Base-by-base conservation (phyloP, 1,139 yeast species). In the Magnusiomyces clavatus region DNA sequence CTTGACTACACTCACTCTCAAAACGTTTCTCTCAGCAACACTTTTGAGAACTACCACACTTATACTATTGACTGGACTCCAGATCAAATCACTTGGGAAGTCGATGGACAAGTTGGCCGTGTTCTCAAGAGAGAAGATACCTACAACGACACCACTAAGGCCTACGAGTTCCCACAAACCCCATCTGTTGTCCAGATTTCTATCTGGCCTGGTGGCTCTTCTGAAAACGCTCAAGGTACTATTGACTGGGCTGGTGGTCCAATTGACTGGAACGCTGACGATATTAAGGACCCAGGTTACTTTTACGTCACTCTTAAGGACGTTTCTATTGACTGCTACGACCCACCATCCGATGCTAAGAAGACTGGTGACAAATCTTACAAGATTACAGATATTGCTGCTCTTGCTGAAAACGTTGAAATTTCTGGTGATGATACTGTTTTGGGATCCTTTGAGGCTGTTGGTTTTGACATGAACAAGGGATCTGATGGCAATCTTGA, bases 211-310 rank as follows among this genome's bases (percentile, higher is more conserved):
- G 97, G 86, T 67, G 97, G 97, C 55, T 77, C 76, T 56, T 70
- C 80, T 29, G 61, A 74, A 48, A 80, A 78, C 64, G 81, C 81
- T 39, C 69, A 72, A 46, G 97, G 97, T 66, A 90, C 97, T 16
- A 75, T 83, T 58, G 84, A 78, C 59, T 90, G 97, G 97, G 95
- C 97, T 40, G 97, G 97, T 65, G 97, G 97, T 64, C 71, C 63
- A 5, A 80, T 89, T 54, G 78, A 88, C 71, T 90, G 97, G 97
- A 71, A 83, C 66, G 77, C 92, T 36, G 68, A 74, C 5, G 96
- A 88, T 68, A 80, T 88, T 56, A 62, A 74, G 56, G 72, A 84
- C 54, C 78, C 83, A 49, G 96, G 97, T 31, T 89, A 88, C 71
- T 83, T 80, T 70, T 87, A 81, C 64, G 82, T 86, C 40, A 75